phyloP scores from a whole-genome alignment of 495 filamentous ascomycete genomes.

The Aspergillus bridgeri region DNA sequence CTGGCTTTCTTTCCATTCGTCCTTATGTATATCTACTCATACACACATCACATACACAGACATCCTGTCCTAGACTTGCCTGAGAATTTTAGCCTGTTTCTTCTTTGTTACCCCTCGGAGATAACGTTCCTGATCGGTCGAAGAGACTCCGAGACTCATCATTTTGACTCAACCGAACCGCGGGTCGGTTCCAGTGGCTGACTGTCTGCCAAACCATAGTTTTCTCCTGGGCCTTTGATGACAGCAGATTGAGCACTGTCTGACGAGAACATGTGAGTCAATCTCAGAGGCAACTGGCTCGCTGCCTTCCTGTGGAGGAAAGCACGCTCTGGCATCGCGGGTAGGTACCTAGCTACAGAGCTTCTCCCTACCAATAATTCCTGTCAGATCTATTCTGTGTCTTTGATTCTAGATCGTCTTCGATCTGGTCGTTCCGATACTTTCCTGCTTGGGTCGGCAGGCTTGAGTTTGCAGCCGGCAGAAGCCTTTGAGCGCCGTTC shows the following conservation, averaged over 20 bases:
- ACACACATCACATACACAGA: too few species aligned
- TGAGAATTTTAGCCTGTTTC: background rate
- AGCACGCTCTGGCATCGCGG: background rate
- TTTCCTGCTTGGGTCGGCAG: background rate
- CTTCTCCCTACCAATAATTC: background rate
- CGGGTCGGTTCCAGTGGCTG: background rate
- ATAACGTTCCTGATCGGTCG: background rate
- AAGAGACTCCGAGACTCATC: background rate
- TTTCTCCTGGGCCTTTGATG: background rate
- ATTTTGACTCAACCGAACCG: background rate
- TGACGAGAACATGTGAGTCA: background rate
- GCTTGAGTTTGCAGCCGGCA: slow-evolving; percentile 1
- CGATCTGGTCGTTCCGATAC: background rate
- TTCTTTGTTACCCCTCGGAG: background rate
- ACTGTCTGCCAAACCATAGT: background rate
- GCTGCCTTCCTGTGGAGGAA: background rate
- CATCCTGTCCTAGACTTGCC: background rate
- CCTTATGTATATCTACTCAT: background rate
- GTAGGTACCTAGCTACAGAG: background rate
- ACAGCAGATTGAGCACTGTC: background rate
- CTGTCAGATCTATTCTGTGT: background rate
- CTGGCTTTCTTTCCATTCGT: background rate
- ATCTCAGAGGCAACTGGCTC: background rate
- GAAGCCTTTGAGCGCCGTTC: slow-evolving; percentile 8
- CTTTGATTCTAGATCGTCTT: background rate